A percentile compares a stretch with the other conserved stretches of the same genome.
These are phyloP conservation scores for Kodamaea lidongshanica DNA, from an alignment of 805 yeast genomes.

Conservation along the genomic window DNA sequence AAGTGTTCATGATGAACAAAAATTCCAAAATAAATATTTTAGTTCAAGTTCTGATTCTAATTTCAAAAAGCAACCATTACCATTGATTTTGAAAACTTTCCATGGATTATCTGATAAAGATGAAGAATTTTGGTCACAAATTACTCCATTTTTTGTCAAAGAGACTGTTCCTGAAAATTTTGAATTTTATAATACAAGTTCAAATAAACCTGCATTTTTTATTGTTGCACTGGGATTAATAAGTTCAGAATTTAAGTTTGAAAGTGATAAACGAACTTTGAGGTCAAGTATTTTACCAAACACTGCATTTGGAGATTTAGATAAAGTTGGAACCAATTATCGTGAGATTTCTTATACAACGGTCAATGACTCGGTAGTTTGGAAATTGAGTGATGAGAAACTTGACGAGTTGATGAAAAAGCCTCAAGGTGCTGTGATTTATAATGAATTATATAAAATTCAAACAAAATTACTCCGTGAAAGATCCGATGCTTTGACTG, in stretches of 20 bases:
- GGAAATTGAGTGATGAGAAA: slow-evolving; percentile 53
- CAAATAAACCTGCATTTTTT: slow-evolving; percentile 48
- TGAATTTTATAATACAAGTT: slow-evolving; percentile 41
- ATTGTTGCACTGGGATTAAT: slow-evolving; percentile 45
- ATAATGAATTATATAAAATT: slow-evolving; percentile 58
- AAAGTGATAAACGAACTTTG: slow-evolving; percentile 31
- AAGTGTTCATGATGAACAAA: slow-evolving; percentile 38
- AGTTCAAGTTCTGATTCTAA: slow-evolving; percentile 31
- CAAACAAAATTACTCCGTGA: slow-evolving; percentile 59
- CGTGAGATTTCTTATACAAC: slow-evolving; percentile 46
- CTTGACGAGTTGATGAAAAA: slow-evolving; percentile 42
- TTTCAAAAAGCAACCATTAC: slow-evolving; percentile 50
- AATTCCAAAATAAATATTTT: slow-evolving; percentile 43
- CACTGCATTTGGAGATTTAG: slow-evolving; percentile 65
- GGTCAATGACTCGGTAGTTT: slow-evolving; percentile 57
- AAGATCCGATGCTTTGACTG: slow-evolving; percentile 68
- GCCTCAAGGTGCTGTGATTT: slow-evolving; percentile 43
- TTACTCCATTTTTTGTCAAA: slow-evolving; percentile 47
- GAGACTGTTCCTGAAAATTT: slow-evolving; percentile 43
- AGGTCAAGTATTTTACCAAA: slow-evolving; percentile 54
- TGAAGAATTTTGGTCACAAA: slow-evolving; percentile 56
- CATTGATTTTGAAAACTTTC: slow-evolving; percentile 58
- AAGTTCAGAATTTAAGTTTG: slow-evolving; percentile 32
- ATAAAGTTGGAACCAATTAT: slow-evolving; percentile 26
- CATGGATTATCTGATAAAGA: slow-evolving; percentile 49